Base-by-base conservation (phyloP, 495 filamentous ascomycete genomes). In the Amorphotheca resinae region DNA sequence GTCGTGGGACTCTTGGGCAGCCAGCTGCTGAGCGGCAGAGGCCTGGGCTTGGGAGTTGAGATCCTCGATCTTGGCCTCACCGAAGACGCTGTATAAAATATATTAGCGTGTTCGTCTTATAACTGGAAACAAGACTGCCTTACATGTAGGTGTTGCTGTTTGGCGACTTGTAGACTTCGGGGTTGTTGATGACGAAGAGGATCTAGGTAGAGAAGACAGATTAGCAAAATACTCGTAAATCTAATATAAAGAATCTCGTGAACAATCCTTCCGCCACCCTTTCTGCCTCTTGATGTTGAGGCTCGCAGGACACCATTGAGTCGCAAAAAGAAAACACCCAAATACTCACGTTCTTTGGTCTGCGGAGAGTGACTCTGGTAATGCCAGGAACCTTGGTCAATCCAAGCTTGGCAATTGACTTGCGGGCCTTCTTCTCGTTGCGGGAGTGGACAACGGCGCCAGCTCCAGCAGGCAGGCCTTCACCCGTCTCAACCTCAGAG, bases 1-100 rank as follows among this genome's bases (percentile, higher is more conserved):
- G 54, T 73, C 70, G 42, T 67, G 63, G 45, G 63, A 63, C 59
- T 82, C 73, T 40, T 79, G 77, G 63, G 72, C 75, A 53, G 87
- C 81, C 43, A 94, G 79, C 68, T 89, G 83, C 66, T 93, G 84
- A 50, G 87, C 89, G 52, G 87, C 88, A 56, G 80, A 82, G 59
- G 87, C 84, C 72, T 94, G 89, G 56, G 91, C 89, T 60, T 87
- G 84, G 58, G 89, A 87, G 79, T 95, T 96, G 55, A 96, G 72
- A 69, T 99, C 93, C 74, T 99, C 93, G 58, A 93, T 99, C 82
- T 99, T 99, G 62, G 93, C 93, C 73, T 99, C 91, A 63, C 91
- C 91, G 66, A 99, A 99, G 69, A 99, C 93, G 68, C 91, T 98
- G 38, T 26, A 42, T 38, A 33, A 31, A 22, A 22, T 7, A 5